phyloP scores from a whole-genome alignment of 495 filamentous ascomycete genomes.

The Neurospora sp. region DNA sequence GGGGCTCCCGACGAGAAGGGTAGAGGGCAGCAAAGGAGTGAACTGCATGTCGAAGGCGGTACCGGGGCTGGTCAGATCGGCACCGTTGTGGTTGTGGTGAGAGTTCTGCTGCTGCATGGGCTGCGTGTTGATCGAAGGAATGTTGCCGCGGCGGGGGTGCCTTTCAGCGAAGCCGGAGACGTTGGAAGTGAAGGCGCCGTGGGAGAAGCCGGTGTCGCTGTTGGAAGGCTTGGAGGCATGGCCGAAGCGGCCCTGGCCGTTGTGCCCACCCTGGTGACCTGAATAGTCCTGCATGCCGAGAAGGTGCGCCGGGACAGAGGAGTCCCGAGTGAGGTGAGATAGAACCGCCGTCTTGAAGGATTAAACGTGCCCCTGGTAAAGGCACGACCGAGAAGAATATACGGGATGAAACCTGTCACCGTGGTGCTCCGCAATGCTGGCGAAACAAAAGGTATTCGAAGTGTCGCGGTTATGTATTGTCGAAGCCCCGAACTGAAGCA shows the following conservation, averaged over 20 bases:
- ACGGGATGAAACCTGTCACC: conserved; percentile 7
- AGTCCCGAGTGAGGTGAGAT: conserved; percentile 60
- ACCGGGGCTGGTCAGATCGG: conserved; percentile 69
- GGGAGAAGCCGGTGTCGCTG: conserved; percentile 80
- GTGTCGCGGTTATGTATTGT: background rate
- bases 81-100: conserved; percentile 22
- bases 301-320: conserved; percentile 65
- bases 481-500: background rate
- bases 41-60: conserved; percentile 97
- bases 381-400: conserved; percentile 32
- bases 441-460: background rate
- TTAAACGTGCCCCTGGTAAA: conserved; percentile 41
- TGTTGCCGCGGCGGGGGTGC: conserved; percentile 70
- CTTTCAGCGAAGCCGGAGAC: conserved; percentile 71
- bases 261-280: conserved; percentile 46
- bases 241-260: conserved; percentile 48
- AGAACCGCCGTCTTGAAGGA: conserved; percentile 61
- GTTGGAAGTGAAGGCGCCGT: conserved; percentile 80
- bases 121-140: conserved; percentile 86
- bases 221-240: conserved; percentile 64
- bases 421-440: background rate
- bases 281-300: conserved; percentile 83
- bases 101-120: conserved; percentile 39
- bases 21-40: conserved; percentile 87
- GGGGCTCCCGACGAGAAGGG: conserved; percentile 88